These are phyloP conservation scores for Clarkia xantiana DNA, from an alignment of 345 rosid species.

Conservation along the genomic window DNA sequence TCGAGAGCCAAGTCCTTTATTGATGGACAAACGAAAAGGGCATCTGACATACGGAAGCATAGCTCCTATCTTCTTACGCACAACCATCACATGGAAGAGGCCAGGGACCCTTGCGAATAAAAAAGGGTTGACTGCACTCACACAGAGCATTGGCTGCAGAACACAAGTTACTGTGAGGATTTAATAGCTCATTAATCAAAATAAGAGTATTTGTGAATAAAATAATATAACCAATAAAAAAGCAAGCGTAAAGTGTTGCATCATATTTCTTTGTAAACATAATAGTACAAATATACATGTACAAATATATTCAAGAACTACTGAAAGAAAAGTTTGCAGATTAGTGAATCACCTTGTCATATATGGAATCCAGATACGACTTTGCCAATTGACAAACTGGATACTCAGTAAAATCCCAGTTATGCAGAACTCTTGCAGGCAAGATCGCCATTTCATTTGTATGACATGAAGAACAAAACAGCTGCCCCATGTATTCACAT, in stretches of 20 bases:
- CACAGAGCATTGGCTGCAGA: conserved; percentile 91
- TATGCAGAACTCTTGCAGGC: conserved; percentile 85
- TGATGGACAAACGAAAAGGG: conserved; percentile 68
- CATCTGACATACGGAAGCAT: conserved; percentile 82
- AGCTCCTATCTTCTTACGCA: conserved; percentile 57
- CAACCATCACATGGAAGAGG: conserved; percentile 53
- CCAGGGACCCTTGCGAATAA: conserved; percentile 83
- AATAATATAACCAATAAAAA: too few relatives aligned
- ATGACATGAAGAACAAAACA: conserved; percentile 87
- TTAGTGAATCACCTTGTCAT: conserved; percentile 53
- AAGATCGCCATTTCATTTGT: conserved; percentile 69
- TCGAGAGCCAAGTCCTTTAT: conserved; percentile 73
- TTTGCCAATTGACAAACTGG: conserved; percentile 86
- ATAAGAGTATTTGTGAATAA: too few relatives aligned
- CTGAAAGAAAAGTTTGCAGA: too few relatives aligned
- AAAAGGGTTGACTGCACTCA: conserved; percentile 90
- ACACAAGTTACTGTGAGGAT: not conserved
- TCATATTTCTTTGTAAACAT: too few relatives aligned
- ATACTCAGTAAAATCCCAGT: conserved; percentile 77
- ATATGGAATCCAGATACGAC: conserved; percentile 83
- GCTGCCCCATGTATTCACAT: conserved; percentile 83
- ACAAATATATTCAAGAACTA: too few relatives aligned
- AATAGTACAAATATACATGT: too few relatives aligned
- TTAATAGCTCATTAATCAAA: not conserved
- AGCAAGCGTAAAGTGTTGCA: too few relatives aligned